phyloP scores from a whole-genome alignment of 148 eudicot genomes.

The Vaccinium corymbosum region DNA sequence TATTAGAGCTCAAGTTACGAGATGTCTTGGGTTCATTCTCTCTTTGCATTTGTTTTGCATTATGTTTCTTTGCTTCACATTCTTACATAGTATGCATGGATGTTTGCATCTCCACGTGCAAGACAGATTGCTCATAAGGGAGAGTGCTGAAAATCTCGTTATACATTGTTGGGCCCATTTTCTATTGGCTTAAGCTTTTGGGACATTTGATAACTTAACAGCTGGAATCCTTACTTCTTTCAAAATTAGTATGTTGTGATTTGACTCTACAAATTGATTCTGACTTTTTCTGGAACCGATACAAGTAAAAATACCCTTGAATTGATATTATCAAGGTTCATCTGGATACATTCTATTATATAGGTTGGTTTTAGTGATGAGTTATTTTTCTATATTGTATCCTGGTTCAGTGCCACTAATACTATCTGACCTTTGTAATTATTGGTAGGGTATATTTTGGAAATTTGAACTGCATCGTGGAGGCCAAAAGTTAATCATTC shows the following conservation, averaged over 20 bases:
- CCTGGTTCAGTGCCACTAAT: neutral
- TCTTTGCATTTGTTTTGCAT: neutral
- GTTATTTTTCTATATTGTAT: neutral
- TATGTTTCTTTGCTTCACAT: neutral
- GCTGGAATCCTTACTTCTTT: neutral
- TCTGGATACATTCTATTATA: neutral
- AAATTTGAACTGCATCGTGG: slow-evolving; percentile 90
- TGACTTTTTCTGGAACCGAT: neutral
- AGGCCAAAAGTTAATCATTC: slow-evolving; percentile 82
- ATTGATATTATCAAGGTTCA: neutral
- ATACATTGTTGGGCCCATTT: neutral
- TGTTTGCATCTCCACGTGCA: neutral
- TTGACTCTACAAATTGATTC: neutral
- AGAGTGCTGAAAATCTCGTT: neutral
- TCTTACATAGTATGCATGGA: neutral
- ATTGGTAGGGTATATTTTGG: slow-evolving; percentile 78
- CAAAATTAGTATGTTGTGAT: neutral
- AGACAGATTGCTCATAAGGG: neutral
- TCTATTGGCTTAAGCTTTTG: neutral
- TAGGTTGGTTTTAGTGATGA: slow-evolving; percentile 1
- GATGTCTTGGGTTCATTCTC: neutral
- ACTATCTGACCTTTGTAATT: slow-evolving; percentile 8
- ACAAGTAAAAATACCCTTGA: neutral
- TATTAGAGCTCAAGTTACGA: neutral
- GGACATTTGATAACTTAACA: neutral